Percentiles rank a stretch among this genome's conserved stretches.
Conservation (phyloP, 352 stramenopile genomes). For the Pythium guiyangense region DNA sequence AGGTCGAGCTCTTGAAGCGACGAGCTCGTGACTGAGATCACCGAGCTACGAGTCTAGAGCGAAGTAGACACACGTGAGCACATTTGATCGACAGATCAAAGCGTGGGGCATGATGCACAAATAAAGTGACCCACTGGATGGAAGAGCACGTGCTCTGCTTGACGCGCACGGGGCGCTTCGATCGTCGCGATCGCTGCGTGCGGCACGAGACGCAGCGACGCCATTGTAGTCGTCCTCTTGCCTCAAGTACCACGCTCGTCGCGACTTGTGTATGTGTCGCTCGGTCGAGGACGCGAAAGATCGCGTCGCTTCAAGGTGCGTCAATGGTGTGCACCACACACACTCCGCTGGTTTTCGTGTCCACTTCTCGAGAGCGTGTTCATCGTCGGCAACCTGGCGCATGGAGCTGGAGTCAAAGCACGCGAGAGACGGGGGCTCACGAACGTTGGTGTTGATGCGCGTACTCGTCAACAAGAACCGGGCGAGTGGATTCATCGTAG, state of each 20-base stretch:
- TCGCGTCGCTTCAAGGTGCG: slow-evolving; percentile 2
- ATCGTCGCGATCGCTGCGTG: slow-evolving; percentile 3
- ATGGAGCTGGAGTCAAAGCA: too few species aligned
- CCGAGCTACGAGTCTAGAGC: slow-evolving; percentile 27
- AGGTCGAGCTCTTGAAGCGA: slow-evolving; percentile 65
- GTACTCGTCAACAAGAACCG: too few species aligned
- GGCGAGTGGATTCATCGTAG: too few species aligned
- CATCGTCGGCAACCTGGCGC: not conserved
- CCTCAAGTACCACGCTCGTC: not conserved
- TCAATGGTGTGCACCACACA: not conserved
- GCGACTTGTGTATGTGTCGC: not conserved
- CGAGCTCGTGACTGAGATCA: slow-evolving; percentile 51
- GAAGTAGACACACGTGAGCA: not conserved
- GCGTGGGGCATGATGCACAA: too few species aligned
- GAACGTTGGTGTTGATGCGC: too few species aligned
- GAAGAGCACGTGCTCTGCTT: slow-evolving; percentile 17
- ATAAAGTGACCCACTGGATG: slow-evolving; percentile 5
- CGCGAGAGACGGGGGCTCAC: too few species aligned
- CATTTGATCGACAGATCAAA: not conserved
- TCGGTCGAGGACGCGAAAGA: not conserved
- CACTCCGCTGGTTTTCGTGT: not conserved
- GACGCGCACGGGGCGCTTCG: slow-evolving; percentile 5
- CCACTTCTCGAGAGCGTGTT: not conserved
- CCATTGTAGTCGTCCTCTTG: not conserved
- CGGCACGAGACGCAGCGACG: slow-evolving; percentile 6